Evolutionary conservation across 2,329 filamentous ascomycete genomes (phyloP).

Genomic region (Neodidymelliopsis sp.): DNA sequence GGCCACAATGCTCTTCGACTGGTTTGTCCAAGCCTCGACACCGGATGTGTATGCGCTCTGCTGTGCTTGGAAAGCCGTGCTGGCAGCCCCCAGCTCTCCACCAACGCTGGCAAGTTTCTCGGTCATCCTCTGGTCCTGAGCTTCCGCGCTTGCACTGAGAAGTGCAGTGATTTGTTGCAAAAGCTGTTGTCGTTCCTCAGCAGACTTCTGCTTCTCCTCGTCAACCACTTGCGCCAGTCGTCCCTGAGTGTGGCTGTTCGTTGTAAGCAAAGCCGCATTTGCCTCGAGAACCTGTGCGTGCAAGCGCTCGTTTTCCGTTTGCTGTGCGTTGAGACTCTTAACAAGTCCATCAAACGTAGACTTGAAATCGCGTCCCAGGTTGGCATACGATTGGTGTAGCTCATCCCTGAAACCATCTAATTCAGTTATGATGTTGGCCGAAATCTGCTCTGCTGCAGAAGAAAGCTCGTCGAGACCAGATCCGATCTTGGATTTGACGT

Average conservation of each 20-base stretch:
- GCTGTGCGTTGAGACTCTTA: slow-evolving; percentile 77
- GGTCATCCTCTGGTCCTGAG: slow-evolving; percentile 75
- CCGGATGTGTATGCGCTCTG: slow-evolving; percentile 71
- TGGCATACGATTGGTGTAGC: slow-evolving; percentile 83
- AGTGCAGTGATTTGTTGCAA: slow-evolving; percentile 79
- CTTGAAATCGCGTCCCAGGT: slow-evolving; percentile 86
- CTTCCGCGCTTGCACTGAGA: slow-evolving; percentile 75
- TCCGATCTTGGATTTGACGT: slow-evolving; percentile 85
- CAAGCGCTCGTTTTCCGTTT: slow-evolving; percentile 75
- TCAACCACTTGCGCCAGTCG: slow-evolving; percentile 74
- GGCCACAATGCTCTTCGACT: slow-evolving; percentile 72
- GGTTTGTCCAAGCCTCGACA: slow-evolving; percentile 77
- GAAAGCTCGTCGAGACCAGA: slow-evolving; percentile 85
- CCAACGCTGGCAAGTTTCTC: slow-evolving; percentile 69
- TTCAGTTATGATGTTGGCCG: slow-evolving; percentile 86
- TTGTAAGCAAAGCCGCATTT: slow-evolving; percentile 70
- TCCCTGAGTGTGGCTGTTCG: slow-evolving; percentile 71
- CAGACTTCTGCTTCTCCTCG: slow-evolving; percentile 77
- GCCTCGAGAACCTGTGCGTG: slow-evolving; percentile 75
- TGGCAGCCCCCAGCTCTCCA: slow-evolving; percentile 70
- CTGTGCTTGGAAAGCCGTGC: slow-evolving; percentile 69
- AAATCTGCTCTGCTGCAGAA: slow-evolving; percentile 84
- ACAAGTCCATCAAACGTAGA: slow-evolving; percentile 81
- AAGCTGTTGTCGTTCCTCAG: slow-evolving; percentile 75
- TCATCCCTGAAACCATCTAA: slow-evolving; percentile 82